Evolutionary conservation across 2,329 filamentous ascomycete genomes (phyloP).

Genomic region (Diaporthe sp.): DNA sequence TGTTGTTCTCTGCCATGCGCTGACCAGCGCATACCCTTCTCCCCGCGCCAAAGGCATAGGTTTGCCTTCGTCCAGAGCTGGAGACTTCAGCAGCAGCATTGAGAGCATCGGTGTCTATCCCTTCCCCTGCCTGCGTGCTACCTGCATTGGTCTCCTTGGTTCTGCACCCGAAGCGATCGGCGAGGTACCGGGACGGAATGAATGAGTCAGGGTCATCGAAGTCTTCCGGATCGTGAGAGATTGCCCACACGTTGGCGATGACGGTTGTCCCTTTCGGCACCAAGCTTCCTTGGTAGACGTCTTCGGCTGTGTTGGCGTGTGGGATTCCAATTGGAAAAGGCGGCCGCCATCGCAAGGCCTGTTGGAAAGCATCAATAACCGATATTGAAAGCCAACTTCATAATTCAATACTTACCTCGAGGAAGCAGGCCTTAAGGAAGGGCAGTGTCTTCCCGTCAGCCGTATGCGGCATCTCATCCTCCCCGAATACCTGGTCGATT

Average conservation of each 20-base stretch:
- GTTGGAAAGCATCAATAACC: not conserved
- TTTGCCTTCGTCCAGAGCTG: slow-evolving; percentile 22
- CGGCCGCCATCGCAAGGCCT: slow-evolving; percentile 44
- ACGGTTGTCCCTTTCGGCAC: slow-evolving; percentile 42
- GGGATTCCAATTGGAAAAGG: slow-evolving; percentile 39
- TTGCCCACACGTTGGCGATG: slow-evolving; percentile 42
- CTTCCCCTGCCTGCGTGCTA: not conserved
- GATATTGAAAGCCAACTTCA: too few relatives aligned
- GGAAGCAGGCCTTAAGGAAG: slow-evolving; percentile 43
- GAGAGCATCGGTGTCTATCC: not conserved
- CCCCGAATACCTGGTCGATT: slow-evolving; percentile 40
- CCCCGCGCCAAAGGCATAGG: slow-evolving; percentile 37
- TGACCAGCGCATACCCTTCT: slow-evolving; percentile 34
- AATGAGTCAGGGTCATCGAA: slow-evolving; percentile 42
- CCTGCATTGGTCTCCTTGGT: not conserved
- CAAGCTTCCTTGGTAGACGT: slow-evolving; percentile 40
- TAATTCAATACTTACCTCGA: slow-evolving; percentile 34
- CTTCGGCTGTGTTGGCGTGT: slow-evolving; percentile 42
- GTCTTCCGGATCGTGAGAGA: slow-evolving; percentile 40
- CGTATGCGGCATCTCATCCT: slow-evolving; percentile 33
- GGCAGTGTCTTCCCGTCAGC: slow-evolving; percentile 37
- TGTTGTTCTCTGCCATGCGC: slow-evolving; percentile 33
- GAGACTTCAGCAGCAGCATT: slow-evolving; percentile 11
- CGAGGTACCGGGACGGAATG: slow-evolving; percentile 42
- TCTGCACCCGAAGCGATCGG: slow-evolving; percentile 37